A percentile compares a stretch with the other conserved stretches of the same genome.
Conservation (phyloP, 495 filamentous ascomycete species). For the Ramalina intermedia region DNA sequence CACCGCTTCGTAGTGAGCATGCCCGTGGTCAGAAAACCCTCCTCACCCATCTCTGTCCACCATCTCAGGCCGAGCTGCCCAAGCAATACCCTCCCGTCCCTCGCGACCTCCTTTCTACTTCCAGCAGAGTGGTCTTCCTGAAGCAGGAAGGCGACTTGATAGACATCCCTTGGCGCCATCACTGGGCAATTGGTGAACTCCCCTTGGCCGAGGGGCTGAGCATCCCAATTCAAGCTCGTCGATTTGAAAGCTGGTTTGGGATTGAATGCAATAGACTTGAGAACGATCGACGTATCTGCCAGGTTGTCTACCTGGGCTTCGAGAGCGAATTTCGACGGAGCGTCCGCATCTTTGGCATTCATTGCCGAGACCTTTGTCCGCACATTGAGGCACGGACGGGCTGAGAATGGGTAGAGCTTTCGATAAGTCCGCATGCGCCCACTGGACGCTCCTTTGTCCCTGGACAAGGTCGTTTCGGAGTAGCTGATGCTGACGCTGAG, state of each 20-base stretch:
- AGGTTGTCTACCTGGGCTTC: conserved; percentile 95
- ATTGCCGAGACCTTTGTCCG: conserved; percentile 70
- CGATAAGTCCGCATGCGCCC: conserved; percentile 74
- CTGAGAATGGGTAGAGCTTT: conserved; percentile 94
- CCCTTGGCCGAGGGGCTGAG: conserved; percentile 16
- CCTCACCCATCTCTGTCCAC: conserved; percentile 80
- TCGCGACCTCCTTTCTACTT: conserved; percentile 35
- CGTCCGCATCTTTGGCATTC: conserved; percentile 25
- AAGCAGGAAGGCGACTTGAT: conserved; percentile 83
- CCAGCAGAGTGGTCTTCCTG: conserved; percentile 40
- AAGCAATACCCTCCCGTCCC: conserved; percentile 49
- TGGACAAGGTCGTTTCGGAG: conserved; percentile 41
- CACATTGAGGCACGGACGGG: conserved; percentile 76
- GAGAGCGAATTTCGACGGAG: conserved; percentile 41
- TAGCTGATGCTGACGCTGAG: conserved; percentile 92
- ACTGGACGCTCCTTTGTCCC: conserved; percentile 25
- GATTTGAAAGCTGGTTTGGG: conserved; percentile 42
- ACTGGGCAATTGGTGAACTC: conserved; percentile 36
- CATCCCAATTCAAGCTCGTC: conserved; percentile 45
- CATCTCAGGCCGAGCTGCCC: conserved; percentile 79
- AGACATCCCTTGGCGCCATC: conserved; percentile 70
- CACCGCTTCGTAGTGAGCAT: conserved; percentile 54
- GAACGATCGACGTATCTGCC: conserved; percentile 32
- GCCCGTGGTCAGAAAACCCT: conserved; percentile 74
- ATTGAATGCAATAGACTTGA: conserved; percentile 36